Base-by-base conservation (phyloP, 306 rosid genomes). In the Vachellia pachyceras region DNA sequence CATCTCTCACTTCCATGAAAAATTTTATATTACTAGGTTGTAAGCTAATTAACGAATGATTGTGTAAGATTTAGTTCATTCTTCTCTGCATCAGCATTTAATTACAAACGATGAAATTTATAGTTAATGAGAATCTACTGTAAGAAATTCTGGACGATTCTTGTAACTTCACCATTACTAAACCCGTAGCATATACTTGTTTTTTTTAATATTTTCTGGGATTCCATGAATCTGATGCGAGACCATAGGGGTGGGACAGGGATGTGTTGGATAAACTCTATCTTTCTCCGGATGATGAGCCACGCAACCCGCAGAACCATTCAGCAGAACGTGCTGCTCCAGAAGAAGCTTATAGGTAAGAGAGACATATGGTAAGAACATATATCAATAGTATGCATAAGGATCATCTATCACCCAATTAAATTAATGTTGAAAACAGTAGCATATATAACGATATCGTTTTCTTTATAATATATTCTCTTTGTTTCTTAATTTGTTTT, bases 261-360 rank as follows among this genome's bases (percentile, higher is more conserved):
- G 47, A 69, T 22, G 73, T 77, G 81, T 71, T 77, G 88, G 93
- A 90, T 90, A 87, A 87, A 85, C 87, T 79, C 94, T 83, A 82
- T 83, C 88, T 81, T 57, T 77, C 85, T 80, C 87, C 88, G 75
- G 88, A 84, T 12, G 65, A 23, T 88, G 91, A 89, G 64, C 94
- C 82, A 80, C 72, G 57, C 77, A 78, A 63, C 66, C 54, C 46
- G 33, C 7, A 73, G 49, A 75, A 69, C 12, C 55, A 52, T 47
- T 6, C 77, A 61, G 35, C 77, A 50, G 41, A 70, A 81, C 73
- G 44, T 75, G 70, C 45, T 76, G n/a, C 77, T 29, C 17, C 22
- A 76, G 70, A 65, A 42, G 68, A 25, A 3, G 60, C 60, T n/a
- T 29, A 18, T 17, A 18, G 36, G 40, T 3, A 20, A 54, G 42